These are phyloP conservation scores for Fusarium burgessii DNA, from an alignment of 2,329 filamentous ascomycete species.

Conservation along the genomic window DNA sequence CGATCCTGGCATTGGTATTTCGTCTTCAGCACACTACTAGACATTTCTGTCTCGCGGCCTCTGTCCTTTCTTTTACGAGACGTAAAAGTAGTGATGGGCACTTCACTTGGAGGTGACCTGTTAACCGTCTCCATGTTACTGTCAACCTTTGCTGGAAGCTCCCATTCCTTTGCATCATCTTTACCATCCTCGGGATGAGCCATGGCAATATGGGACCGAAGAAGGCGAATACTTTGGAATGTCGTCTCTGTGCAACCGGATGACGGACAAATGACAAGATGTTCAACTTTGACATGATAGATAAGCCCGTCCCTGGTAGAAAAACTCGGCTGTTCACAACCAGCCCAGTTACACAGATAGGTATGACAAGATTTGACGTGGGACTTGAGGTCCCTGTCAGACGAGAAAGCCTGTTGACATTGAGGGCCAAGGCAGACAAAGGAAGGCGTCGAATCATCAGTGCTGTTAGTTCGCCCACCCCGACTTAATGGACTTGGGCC, in stretches of 20 bases:
- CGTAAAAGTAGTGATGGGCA: slow-evolving; percentile 15
- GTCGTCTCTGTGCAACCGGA: slow-evolving; percentile 53
- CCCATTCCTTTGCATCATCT: slow-evolving; percentile 45
- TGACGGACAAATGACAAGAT: slow-evolving; percentile 57
- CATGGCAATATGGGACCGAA: slow-evolving; percentile 54
- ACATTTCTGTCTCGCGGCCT: slow-evolving; percentile 5
- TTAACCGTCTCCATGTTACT: background rate
- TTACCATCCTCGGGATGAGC: slow-evolving; percentile 48
- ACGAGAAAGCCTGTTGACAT: slow-evolving; percentile 44
- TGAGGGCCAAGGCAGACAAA: slow-evolving; percentile 47
- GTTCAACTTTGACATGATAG: slow-evolving; percentile 59
- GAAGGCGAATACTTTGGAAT: slow-evolving; percentile 51
- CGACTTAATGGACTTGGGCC: slow-evolving; percentile 43
- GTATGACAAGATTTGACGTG: slow-evolving; percentile 47
- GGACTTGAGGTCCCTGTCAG: slow-evolving; percentile 39
- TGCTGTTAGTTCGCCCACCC: slow-evolving; percentile 20
- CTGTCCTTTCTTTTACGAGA: slow-evolving; percentile 27
- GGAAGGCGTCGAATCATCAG: slow-evolving; percentile 26
- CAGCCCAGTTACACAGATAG: slow-evolving; percentile 56
- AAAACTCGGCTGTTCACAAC: slow-evolving; percentile 53
- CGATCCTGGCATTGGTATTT: slow-evolving; percentile 55
- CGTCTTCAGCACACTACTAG: slow-evolving; percentile 45
- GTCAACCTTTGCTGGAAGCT: slow-evolving; percentile 28
- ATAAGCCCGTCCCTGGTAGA: slow-evolving; percentile 53
- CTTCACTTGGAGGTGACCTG: background rate